Percentiles rank a stretch among this genome's conserved stretches.
These are phyloP conservation scores for Cyclotella kingstonii DNA, from an alignment of 108 stramenopile species.

Conservation along the genomic window DNA sequence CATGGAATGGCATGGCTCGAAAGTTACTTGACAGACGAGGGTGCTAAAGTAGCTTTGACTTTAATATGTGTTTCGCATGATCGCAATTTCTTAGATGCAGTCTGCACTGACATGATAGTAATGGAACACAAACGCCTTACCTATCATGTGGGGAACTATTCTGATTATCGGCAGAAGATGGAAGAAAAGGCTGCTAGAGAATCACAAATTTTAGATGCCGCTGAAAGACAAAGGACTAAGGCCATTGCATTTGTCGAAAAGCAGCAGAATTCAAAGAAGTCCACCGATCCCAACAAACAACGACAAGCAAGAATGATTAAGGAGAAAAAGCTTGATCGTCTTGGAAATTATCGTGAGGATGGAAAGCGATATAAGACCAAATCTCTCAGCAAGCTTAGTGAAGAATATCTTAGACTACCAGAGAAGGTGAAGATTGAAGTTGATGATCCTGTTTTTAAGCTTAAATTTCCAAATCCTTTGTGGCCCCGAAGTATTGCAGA, in stretches of 20 bases:
- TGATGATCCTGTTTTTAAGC: slow-evolving; percentile 66
- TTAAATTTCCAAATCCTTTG: slow-evolving; percentile 60
- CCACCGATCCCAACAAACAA: slow-evolving; percentile 65
- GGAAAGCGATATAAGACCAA: slow-evolving; percentile 54
- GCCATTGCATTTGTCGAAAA: slow-evolving; percentile 69
- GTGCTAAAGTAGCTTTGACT: slow-evolving; percentile 46
- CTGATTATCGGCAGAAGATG: slow-evolving; percentile 48
- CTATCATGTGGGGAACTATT: slow-evolving; percentile 74
- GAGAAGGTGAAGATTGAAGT: slow-evolving; percentile 60
- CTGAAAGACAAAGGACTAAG: slow-evolving; percentile 54
- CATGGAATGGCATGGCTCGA: slow-evolving; percentile 83
- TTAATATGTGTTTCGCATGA: slow-evolving; percentile 91
- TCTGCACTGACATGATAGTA: slow-evolving; percentile 57
- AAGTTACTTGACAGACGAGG: slow-evolving; percentile 57
- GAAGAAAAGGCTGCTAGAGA: slow-evolving; percentile 55
- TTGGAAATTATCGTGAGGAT: slow-evolving; percentile 67
- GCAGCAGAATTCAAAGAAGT: slow-evolving; percentile 53
- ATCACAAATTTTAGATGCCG: slow-evolving; percentile 62
- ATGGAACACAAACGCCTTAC: slow-evolving; percentile 52
- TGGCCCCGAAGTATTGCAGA: slow-evolving; percentile 48
- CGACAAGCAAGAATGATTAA: slow-evolving; percentile 69
- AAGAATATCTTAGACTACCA: slow-evolving; percentile 44
- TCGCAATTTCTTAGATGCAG: slow-evolving; percentile 82
- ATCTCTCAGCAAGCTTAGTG: slow-evolving; percentile 43
- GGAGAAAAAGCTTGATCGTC: slow-evolving; percentile 64